Conservation (phyloP, 2,329 filamentous ascomycete species). For the Botrytis hyacinthi region DNA sequence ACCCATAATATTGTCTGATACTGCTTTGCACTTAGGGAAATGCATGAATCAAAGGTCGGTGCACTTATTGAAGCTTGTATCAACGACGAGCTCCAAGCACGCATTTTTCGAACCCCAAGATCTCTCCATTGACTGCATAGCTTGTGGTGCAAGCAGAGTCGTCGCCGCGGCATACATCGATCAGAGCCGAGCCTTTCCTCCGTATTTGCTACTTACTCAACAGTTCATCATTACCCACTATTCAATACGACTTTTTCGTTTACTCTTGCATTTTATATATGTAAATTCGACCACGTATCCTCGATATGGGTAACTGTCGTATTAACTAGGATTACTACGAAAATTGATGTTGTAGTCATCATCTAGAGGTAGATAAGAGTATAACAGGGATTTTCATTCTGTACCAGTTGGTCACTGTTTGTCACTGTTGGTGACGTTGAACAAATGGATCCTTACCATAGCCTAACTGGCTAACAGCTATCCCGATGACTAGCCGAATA, state of each 20-base stretch:
- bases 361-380: not conserved
- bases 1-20: not conserved
- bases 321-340: not conserved
- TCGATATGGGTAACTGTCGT: not conserved
- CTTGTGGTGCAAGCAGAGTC: not conserved
- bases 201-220: not conserved
- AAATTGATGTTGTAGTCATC: not conserved
- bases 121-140: not conserved
- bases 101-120: not conserved
- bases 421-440: not conserved
- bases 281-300: not conserved
- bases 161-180: not conserved
- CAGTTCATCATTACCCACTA: not conserved
- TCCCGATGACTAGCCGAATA: not conserved
- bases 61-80: not conserved
- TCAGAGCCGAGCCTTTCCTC: not conserved
- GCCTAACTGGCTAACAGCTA: not conserved
- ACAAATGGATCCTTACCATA: not conserved
- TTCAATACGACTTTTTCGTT: not conserved
- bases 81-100: not conserved
- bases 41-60: not conserved
- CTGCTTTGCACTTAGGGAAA: not conserved
- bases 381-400: not conserved
- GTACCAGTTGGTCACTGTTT: not conserved
- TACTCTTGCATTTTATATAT: not conserved